phyloP scores from a whole-genome alignment of 805 yeast species.

The Starmera pachycereana region DNA sequence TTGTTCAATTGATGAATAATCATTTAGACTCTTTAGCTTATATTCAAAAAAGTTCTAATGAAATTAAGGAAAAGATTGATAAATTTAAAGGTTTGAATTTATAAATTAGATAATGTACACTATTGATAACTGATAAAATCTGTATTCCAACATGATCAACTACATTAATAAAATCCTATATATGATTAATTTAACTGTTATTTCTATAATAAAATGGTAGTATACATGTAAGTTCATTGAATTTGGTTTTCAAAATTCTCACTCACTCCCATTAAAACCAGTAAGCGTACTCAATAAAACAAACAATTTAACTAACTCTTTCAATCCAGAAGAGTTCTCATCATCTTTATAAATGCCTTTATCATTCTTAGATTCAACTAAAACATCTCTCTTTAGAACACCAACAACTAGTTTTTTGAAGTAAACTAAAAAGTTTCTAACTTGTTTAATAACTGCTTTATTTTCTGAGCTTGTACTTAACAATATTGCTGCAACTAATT shows the following conservation, averaged over 20 bases:
- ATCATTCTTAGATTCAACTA: constrained; percentile 20
- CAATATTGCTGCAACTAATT: constrained; percentile 53
- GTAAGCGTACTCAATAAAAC: constrained; percentile 44
- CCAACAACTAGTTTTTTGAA: constrained; percentile 51
- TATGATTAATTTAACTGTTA: neutral
- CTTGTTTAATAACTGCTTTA: constrained; percentile 43
- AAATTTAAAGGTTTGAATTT: constrained; percentile 14
- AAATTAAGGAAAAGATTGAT: constrained; percentile 57
- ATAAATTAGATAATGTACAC: constrained; percentile 3
- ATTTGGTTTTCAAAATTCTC: neutral
- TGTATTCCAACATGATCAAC: neutral
- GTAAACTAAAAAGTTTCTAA: constrained; percentile 37
- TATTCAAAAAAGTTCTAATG: constrained; percentile 65
- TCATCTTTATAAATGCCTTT: constrained; percentile 19
- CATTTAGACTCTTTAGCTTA: constrained; percentile 87
- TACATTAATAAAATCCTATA: neutral
- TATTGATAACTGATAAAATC: neutral
- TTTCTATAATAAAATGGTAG: neutral
- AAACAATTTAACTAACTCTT: constrained; percentile 45
- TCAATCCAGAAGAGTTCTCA: constrained; percentile 28
- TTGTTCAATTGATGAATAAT: constrained; percentile 73
- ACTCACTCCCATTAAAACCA: constrained; percentile 27
- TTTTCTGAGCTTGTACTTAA: constrained; percentile 75
- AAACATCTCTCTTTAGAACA: constrained; percentile 47
- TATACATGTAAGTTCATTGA: too few species aligned